Evolutionary conservation across 2,329 filamentous ascomycete genomes (phyloP).

Genomic region (Aspergillus phoenicis): DNA sequence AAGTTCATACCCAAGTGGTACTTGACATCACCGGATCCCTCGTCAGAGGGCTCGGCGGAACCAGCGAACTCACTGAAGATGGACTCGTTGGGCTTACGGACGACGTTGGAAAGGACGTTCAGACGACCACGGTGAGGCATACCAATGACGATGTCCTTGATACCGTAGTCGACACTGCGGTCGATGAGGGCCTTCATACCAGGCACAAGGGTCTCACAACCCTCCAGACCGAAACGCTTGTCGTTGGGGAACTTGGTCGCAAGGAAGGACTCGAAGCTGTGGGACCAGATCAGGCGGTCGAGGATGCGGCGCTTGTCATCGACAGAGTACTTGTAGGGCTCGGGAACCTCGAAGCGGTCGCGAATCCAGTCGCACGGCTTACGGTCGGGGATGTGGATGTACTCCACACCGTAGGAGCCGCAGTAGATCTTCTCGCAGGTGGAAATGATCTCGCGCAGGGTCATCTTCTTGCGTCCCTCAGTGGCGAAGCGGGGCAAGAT

Average conservation of each 20-base stretch:
- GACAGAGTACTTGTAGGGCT: constrained; percentile 94
- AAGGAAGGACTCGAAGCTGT: constrained; percentile 93
- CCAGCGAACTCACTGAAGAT: constrained; percentile 99
- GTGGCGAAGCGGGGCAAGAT: constrained; percentile 93
- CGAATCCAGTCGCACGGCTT: constrained; percentile 98
- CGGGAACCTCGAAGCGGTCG: constrained; percentile 89
- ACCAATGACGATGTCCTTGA: constrained; percentile 98
- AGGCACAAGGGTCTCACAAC: constrained; percentile 93
- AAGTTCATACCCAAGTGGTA: constrained; percentile 99
- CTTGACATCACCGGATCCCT: constrained; percentile 98
- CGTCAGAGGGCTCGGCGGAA: constrained; percentile 81
- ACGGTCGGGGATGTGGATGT: constrained; percentile 97
- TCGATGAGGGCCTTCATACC: constrained; percentile 99
- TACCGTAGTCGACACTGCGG: constrained; percentile 94
- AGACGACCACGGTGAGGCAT: constrained; percentile 99
- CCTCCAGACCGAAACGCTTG: constrained; percentile 98
- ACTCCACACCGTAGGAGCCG: constrained; percentile 95
- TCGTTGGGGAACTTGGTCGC: constrained; percentile 99
- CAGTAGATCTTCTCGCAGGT: constrained; percentile 96
- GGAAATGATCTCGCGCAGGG: constrained; percentile 86
- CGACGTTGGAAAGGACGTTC: constrained; percentile 97
- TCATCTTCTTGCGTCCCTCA: constrained; percentile 91
- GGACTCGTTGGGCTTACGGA: constrained; percentile 98
- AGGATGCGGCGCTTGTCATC: constrained; percentile 98
- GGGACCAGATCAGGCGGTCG: constrained; percentile 97